These are phyloP conservation scores for Ceratonia siliqua DNA, from an alignment of 306 rosid species.

Conservation along the genomic window DNA sequence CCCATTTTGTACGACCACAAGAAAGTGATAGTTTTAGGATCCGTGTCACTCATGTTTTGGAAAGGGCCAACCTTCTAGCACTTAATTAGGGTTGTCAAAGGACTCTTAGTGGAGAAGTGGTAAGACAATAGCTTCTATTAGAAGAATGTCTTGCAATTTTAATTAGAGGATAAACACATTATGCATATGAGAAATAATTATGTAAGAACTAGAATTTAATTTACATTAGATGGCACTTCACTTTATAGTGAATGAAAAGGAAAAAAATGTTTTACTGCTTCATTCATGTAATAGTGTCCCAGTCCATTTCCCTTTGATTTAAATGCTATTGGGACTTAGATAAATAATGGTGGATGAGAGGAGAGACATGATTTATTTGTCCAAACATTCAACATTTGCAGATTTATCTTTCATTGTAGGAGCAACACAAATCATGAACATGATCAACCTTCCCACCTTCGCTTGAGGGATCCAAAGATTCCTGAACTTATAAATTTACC, in stretches of 20 bases:
- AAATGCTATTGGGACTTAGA: slow-evolving; percentile 3
- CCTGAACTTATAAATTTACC: slow-evolving; percentile 79
- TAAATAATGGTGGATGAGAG: background rate
- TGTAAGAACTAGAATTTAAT: slow-evolving; percentile 1
- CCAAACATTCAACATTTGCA: slow-evolving; percentile 10
- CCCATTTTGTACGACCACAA: background rate
- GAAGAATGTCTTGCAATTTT: background rate
- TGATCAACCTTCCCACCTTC: slow-evolving; percentile 95
- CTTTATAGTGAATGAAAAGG: slow-evolving; percentile 6
- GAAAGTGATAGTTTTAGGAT: slow-evolving; percentile 11
- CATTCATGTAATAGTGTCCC: background rate
- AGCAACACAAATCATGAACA: slow-evolving; percentile 99
- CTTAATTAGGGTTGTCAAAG: background rate
- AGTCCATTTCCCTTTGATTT: background rate
- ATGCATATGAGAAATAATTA: background rate
- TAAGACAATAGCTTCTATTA: background rate
- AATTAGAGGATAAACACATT: background rate
- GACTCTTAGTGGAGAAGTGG: slow-evolving; percentile 4
- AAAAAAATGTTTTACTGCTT: slow-evolving; percentile 22
- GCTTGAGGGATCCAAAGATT: slow-evolving; percentile 68
- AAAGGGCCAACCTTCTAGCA: background rate
- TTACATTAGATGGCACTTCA: background rate
- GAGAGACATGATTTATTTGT: background rate
- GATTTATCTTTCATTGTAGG: slow-evolving; percentile 46
- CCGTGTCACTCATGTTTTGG: background rate